Percentiles rank a stretch among this genome's conserved stretches.
Evolutionary conservation across 2,329 filamentous ascomycete genomes (phyloP).

Genomic region (Ilyonectria destructans): DNA sequence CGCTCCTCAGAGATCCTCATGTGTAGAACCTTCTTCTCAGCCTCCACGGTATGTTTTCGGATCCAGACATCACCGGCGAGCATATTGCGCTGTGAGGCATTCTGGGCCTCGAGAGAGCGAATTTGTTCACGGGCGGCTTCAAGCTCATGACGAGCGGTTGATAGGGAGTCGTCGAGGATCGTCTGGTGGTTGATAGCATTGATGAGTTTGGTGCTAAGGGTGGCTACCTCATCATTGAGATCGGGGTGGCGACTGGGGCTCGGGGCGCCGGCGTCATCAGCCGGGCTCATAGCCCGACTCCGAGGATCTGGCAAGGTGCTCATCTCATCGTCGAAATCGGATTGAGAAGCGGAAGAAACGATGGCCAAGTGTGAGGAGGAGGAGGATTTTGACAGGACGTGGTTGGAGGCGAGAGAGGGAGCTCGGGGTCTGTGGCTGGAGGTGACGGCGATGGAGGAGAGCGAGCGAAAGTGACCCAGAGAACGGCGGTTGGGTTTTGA

Average conservation of each 20-base stretch:
- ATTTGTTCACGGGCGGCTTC: constrained; percentile 80
- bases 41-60: constrained; percentile 80
- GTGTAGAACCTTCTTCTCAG: constrained; percentile 76
- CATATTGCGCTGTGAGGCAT: constrained; percentile 80
- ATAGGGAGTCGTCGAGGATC: constrained; percentile 88
- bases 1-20: constrained; percentile 77
- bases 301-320: constrained; percentile 80
- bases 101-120: constrained; percentile 75
- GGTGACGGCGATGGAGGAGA: constrained; percentile 68
- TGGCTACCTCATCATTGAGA: constrained; percentile 83
- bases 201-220: constrained; percentile 94
- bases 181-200: constrained; percentile 98
- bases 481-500: constrained; percentile 52
- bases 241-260: constrained; percentile 67
- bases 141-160: constrained; percentile 86
- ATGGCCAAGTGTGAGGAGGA: constrained; percentile 56
- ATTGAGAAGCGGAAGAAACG: constrained; percentile 56
- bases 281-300: constrained; percentile 66
- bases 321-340: constrained; percentile 73
- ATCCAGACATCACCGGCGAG: constrained; percentile 84
- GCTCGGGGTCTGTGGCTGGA: constrained; percentile 56
- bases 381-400: constrained; percentile 58
- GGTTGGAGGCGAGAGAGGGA: constrained; percentile 53
- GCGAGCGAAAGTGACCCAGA: constrained; percentile 68
- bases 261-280: constrained; percentile 53